Evolutionary conservation across 768 basidiomycete genomes (phyloP), one percentile per base, ranked within the genome.

Genomic region (Rickenella mellea): DNA sequence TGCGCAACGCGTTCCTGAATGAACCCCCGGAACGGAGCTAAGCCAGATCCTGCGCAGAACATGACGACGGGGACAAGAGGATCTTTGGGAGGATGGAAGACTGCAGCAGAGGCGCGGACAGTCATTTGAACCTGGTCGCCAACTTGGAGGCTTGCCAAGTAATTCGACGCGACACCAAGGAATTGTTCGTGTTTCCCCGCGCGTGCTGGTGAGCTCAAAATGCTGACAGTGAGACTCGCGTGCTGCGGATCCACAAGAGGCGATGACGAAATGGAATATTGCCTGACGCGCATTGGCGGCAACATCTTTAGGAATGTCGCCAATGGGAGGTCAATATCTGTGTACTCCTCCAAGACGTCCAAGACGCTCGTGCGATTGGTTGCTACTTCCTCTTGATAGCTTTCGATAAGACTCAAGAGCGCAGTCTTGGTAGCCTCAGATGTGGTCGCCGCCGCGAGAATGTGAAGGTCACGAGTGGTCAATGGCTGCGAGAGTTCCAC

Each of bases 1-100:
- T 72, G 70, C 39, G 62, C 50, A 14, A 68, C 68, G 6, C 72
- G 63, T 47, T 73, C 72, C 52, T 72, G 70, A 27, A 74, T 60
- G 59, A 74, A 74, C 1, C 67, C 70, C 27, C 70, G 62, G 64
- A 74, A 67, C 1, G 72, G 72, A 2, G 72, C 66, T 8, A 74
- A 48, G 3, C 72, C 72, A 4, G 68, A 62, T 4, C 72, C 72
- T 17, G 68, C 68, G 26, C 64, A 67, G 48, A 69, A 67, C 58
- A 71, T 64, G 21, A 73, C 54, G 26, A 71, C 56, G 7, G 69
- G 68, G n/a, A 60, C 53, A 5, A 39, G 21, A 1, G 59, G 59
- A 43, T 70, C 66, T 28, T 59, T 51, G 10, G 67, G 71, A 5
- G 63, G 69, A 47, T 68, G 68, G 62, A 73, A 74, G 14, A 55